Conservation (phyloP, 345 rosid genomes). For the Linum tenue region DNA sequence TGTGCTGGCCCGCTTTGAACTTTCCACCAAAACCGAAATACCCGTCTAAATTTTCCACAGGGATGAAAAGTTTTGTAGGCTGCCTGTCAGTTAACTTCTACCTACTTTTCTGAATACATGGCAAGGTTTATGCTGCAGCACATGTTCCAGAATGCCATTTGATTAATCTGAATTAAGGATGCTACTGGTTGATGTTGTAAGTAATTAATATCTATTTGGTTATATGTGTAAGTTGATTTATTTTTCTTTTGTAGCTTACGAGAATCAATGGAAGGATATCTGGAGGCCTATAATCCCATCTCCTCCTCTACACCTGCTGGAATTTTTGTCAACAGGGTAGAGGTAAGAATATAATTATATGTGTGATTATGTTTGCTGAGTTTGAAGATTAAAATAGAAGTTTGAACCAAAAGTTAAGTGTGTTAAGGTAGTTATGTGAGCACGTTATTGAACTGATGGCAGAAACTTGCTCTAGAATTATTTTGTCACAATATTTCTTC, state of each 20-base stretch:
- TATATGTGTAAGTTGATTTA: slow-evolving; percentile 3
- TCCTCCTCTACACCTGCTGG: slow-evolving; percentile 67
- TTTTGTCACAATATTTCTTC: no score
- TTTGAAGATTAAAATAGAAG: background rate
- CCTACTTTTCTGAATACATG: background rate
- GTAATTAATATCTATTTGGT: no score
- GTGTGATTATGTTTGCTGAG: background rate
- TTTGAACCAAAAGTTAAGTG: no score
- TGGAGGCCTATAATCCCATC: slow-evolving; percentile 76
- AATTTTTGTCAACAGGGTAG: slow-evolving; percentile 74
- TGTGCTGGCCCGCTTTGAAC: no score
- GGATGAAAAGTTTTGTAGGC: no score
- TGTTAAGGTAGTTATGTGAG: no score
- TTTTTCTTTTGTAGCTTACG: slow-evolving; percentile 50
- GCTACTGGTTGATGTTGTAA: background rate
- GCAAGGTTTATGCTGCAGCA: background rate
- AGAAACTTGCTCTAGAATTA: no score
- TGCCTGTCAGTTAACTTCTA: background rate
- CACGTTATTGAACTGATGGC: no score
- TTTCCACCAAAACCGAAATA: no score
- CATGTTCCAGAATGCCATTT: background rate
- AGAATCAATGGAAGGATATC: slow-evolving; percentile 91
- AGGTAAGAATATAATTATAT: slow-evolving; percentile 34
- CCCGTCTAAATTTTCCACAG: no score
- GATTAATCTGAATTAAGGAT: background rate